Conservation (phyloP, 768 basidiomycete genomes). For the Inosperma sp. region DNA sequence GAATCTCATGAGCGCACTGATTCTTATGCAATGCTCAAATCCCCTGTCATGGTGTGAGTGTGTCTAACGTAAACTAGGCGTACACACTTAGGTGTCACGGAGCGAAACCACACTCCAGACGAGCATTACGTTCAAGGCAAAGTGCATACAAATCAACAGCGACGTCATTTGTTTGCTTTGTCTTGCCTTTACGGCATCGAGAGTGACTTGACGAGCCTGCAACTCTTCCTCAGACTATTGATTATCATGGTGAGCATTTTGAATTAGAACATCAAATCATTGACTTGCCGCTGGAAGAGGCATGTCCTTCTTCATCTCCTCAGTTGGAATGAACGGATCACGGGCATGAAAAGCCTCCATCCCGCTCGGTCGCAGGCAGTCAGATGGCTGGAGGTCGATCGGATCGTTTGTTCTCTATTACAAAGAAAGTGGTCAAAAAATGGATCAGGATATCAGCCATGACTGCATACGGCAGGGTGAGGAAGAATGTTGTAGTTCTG, state of each 20-base stretch:
- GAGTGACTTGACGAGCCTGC: not conserved
- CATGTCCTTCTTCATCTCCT: not conserved
- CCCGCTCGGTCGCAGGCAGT: not conserved
- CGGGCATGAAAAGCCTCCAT: not conserved
- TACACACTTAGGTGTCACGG: no score
- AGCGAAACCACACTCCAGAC: no score
- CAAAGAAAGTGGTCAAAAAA: not conserved
- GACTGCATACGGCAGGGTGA: not conserved
- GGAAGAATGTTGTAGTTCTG: not conserved
- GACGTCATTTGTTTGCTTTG: no score
- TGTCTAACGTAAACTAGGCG: no score
- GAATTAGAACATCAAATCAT: no score
- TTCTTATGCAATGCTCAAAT: no score
- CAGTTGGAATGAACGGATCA: not conserved
- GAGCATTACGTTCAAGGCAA: no score
- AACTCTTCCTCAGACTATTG: not conserved
- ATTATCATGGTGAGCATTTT: no score
- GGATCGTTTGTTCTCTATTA: constrained; percentile 2
- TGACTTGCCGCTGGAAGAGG: not conserved
- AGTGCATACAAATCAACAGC: no score
- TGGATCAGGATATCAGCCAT: not conserved
- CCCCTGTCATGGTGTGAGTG: no score
- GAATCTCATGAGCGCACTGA: no score
- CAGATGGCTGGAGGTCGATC: not conserved
- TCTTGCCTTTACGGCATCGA: no score